Base-by-base conservation (phyloP, 148 eudicot genomes). In the Fallopia convolvulus region DNA sequence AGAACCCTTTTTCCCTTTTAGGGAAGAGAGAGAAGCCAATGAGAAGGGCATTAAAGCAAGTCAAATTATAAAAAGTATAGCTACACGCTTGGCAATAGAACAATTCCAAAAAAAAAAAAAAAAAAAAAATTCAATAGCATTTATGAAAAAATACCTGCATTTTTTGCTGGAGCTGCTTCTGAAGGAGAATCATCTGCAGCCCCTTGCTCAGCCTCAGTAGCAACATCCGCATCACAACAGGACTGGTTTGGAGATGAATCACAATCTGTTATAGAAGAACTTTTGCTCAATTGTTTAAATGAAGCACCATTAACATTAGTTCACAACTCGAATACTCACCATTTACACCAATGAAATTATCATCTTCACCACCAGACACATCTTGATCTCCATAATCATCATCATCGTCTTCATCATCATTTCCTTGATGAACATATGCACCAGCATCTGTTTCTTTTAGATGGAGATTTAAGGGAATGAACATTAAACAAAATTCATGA, bases 191-290 rank as follows among this genome's bases (percentile, higher is more conserved):
- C 72, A 32, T 66, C 44, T 66, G 72, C 72, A 66, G 42, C 42
- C 42, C 15, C 72, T 13, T 66, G 72, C 5, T 66, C 72, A 15
- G 72, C 72, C 72, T 66, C 72, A 36, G 21, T 66, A 66, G 72
- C 44, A 66, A 32, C 44, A 66, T 66, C 72, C 72, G 42, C n/a
- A 36, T 33, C 72, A 26, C 36, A 44, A 66, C 42, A 15, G 18
- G 72, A 66, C 44, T 66, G 72, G 21, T 33, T 66, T 66, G 72
- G 72, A 66, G 72, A 14, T 41, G 72, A 66, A 66, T 66, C 72
- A 17, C 72, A 33, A 66, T 66, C 72, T 66, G 72, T 36, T 66
- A 66, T n/a, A 66, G 10, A n/a, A 6, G 33, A 66, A 36, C 9
- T 33, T 66, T 4, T 14, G 6, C 36, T 66, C 44, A 33, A 66